Evolutionary conservation across 2,329 filamentous ascomycete species (phyloP), one percentile per base, ranked within the genome.

Genomic region (Pseudofabraea citricarpa): DNA sequence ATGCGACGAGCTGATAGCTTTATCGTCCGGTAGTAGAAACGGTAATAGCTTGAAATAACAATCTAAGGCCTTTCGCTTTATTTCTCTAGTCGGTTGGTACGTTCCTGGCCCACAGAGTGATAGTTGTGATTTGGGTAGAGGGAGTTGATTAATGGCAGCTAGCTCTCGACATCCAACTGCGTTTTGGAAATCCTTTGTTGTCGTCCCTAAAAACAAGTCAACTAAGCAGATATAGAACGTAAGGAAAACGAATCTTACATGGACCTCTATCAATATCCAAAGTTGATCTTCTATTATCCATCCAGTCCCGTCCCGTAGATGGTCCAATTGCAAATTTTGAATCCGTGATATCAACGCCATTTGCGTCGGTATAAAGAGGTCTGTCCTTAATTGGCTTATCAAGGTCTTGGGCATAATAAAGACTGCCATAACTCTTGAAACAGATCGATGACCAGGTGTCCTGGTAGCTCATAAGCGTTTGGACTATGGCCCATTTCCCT

Each of bases 391-490:
- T 27, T 19, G 26, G 20, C 29, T 31, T 2, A 13, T 40, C 13
- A 5, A 47, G 37, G 24, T 44, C 43, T 15, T 39, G 22, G 6
- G 20, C 36, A 18, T 44, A 49, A 26, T 49, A 53, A 4, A 51
- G 22, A 18, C 46, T 41, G 13, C 45, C 45, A 16, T 31, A 46
- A 31, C 43, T 24, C 12, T 49, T 54, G 24, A 67, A 64, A n/a
- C 50, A 56, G 13, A 61, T 27, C 1, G 58, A 58, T 13, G 60
- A 40, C 44, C 64, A 53, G 37, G 63, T 63, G 45, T 52, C 52
- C 51, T 68, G 52, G 4, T 65, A 53, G 2, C 39, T 18, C 5
- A 64, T 54, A 9, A 69, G 27, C 9, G 63, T 55, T 29, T 63
- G 51, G 24, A 66, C 52, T 42, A 65, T 53, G 21, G 51, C 46